Percentiles rank a stretch among this genome's conserved stretches.
Conservation (phyloP, 352 stramenopile genomes). For the Pythium aphanidermatum region DNA sequence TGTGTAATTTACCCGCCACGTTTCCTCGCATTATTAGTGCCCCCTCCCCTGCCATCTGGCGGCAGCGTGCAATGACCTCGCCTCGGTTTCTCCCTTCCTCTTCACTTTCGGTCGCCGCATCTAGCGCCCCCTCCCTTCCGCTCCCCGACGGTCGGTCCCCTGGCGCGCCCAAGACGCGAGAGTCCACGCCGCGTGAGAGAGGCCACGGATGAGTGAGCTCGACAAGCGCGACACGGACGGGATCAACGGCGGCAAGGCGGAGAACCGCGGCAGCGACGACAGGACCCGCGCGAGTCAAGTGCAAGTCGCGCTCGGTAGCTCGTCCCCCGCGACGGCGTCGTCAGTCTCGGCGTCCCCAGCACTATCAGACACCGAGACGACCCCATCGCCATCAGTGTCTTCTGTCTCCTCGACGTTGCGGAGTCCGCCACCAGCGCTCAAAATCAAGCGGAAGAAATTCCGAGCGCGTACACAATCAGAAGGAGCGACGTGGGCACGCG, state of each 20-base stretch:
- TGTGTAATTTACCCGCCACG: no score
- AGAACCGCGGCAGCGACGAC: conserved; percentile 23
- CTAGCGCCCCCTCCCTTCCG: no score
- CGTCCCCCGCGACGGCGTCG: conserved; percentile 13
- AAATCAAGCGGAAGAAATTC: conserved; percentile 44
- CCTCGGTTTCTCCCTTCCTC: conserved; percentile 5
- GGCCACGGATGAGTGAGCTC: no score
- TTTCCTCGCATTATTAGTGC: no score
- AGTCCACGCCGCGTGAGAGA: no score
- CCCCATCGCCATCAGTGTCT: conserved; percentile 1
- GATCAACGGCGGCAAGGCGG: no score
- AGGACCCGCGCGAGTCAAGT: conserved; percentile 7
- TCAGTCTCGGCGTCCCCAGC: conserved; percentile 10
- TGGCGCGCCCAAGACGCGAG: no score
- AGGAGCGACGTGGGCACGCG: conserved; percentile 62
- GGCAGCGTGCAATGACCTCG: no score
- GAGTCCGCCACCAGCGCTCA: conserved; percentile 4
- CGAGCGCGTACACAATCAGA: conserved; percentile 73
- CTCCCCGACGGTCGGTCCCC: no score
- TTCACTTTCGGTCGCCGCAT: conserved; percentile 12
- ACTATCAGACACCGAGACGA: conserved; percentile 8
- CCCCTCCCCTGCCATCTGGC: no score
- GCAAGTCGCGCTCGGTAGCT: not conserved
- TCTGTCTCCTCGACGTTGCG: conserved; percentile 8
- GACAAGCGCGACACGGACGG: no score